Percentiles rank a stretch among this genome's conserved stretches.
Conservation (phyloP, 257 asterid genomes). For the Nicotiana otophora region DNA sequence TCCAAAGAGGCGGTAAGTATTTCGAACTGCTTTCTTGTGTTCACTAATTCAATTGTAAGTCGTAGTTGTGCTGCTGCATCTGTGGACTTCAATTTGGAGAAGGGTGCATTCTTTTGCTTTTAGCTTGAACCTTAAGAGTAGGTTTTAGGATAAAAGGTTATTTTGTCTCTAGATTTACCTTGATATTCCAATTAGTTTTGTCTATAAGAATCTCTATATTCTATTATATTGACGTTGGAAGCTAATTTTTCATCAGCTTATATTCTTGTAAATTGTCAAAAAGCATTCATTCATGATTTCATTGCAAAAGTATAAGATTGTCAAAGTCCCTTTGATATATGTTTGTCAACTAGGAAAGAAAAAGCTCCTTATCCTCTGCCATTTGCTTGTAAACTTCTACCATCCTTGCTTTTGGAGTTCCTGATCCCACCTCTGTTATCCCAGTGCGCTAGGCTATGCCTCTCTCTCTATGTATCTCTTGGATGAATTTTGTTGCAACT, state of each 20-base stretch:
- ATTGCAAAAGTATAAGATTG: neutral
- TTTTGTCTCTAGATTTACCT: neutral
- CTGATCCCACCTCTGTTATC: neutral
- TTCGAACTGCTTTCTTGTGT: neutral
- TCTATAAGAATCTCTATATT: neutral
- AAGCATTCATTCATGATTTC: neutral
- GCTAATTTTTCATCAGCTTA: neutral
- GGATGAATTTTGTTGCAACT: neutral
- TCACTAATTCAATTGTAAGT: neutral
- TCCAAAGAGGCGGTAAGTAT: constrained; percentile 89
- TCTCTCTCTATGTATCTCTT: too few relatives aligned
- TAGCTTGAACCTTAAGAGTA: neutral
- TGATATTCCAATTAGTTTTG: neutral
- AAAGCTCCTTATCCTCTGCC: neutral
- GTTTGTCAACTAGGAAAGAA: neutral
- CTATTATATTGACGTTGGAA: neutral
- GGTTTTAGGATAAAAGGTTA: neutral
- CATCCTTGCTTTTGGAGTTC: neutral
- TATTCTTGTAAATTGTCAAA: neutral
- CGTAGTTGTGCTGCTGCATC: neutral
- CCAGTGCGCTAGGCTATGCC: neutral
- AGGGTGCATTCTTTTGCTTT: neutral
- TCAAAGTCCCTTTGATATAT: neutral
- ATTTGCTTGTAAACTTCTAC: neutral
- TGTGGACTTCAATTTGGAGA: neutral